phyloP scores from a whole-genome alignment of 306 rosid genomes.

The Datisca glomerata region DNA sequence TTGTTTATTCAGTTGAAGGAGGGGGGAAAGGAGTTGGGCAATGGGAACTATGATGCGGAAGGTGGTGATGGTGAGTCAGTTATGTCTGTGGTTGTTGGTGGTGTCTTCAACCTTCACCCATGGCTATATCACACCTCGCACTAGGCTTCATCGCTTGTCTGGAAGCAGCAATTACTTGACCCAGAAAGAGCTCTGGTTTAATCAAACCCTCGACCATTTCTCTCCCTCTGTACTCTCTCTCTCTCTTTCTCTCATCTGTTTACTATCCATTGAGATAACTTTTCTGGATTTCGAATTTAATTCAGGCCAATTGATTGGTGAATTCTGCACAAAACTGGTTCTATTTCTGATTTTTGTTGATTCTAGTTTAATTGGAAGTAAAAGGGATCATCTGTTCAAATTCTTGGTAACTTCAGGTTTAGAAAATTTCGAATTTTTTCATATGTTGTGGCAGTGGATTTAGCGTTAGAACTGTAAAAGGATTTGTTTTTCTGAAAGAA shows the following conservation, averaged over 20 bases:
- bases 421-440: background rate
- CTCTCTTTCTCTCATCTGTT: background rate
- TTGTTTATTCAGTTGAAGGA: background rate
- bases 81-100: constrained; percentile 17
- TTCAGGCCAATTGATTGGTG: background rate
- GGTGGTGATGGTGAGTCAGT: constrained; percentile 6
- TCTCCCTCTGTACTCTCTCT: constrained; percentile 45
- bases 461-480: no score
- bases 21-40: background rate
- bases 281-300: background rate
- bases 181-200: constrained; percentile 45
- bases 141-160: constrained; percentile 25
- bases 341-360: background rate
- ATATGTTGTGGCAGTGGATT: no score
- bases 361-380: background rate
- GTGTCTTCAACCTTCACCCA: constrained; percentile 12
- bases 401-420: background rate
- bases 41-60: constrained; percentile 15
- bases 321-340: background rate
- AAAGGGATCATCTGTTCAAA: no score
- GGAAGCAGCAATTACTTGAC: constrained; percentile 29
- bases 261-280: background rate
- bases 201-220: constrained; percentile 76
- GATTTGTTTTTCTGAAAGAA: no score
- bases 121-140: constrained; percentile 31